These are phyloP conservation scores for Gilbertella persicaria DNA, from an alignment of 371 early-diverging fungal species.

Conservation along the genomic window DNA sequence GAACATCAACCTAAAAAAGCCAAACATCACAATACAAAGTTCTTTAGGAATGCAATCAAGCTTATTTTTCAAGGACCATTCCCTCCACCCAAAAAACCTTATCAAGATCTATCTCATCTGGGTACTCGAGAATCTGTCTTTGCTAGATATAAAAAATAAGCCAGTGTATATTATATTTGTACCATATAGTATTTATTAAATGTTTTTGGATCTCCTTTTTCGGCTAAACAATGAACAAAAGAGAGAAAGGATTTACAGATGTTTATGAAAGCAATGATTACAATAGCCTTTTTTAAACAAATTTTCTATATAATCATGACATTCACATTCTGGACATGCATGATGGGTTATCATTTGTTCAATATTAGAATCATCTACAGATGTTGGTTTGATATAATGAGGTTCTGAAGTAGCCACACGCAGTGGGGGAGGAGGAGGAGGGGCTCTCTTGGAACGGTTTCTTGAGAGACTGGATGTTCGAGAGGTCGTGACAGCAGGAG, in stretches of 20 bases:
- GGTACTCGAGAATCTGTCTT: constrained; percentile 27
- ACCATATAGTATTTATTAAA: background rate
- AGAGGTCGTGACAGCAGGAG: constrained; percentile 3
- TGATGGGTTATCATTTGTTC: background rate
- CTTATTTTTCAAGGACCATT: constrained; percentile 29
- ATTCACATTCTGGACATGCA: constrained; percentile 54
- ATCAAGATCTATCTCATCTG: constrained; percentile 28
- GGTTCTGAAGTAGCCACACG: constrained; percentile 1
- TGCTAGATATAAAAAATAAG: constrained; percentile 5
- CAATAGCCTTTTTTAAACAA: constrained; percentile 68
- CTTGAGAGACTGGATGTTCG: constrained; percentile 3
- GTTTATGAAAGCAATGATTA: constrained; percentile 71
- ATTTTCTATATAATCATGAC: constrained; percentile 65
- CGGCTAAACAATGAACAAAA: constrained; percentile 3
- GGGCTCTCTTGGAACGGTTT: constrained; percentile 10
- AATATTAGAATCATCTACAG: background rate
- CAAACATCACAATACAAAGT: background rate
- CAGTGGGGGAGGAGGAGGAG: constrained; percentile 11
- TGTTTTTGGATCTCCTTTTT: too few relatives aligned
- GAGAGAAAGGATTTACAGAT: constrained; percentile 19
- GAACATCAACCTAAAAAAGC: background rate
- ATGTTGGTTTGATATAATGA: background rate
- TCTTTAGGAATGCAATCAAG: constrained; percentile 7
- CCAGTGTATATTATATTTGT: too few relatives aligned
- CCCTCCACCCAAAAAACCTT: constrained; percentile 34